Conservation (phyloP, 257 asterid genomes). For the Schizonepeta tenuifolia region DNA sequence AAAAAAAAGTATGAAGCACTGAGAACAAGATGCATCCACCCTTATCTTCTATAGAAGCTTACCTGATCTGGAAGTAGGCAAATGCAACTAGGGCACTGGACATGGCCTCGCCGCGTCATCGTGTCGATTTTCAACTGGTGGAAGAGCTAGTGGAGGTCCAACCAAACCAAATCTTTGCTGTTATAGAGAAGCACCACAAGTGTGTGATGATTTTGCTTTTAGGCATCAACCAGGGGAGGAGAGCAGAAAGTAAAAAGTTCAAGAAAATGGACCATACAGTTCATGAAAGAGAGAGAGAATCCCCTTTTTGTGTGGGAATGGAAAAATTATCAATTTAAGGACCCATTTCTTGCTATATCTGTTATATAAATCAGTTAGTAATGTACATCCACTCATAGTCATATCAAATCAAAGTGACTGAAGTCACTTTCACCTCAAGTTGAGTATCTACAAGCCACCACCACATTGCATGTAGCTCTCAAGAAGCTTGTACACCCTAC, state of each 20-base stretch:
- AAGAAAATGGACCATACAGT: slow-evolving; percentile 23
- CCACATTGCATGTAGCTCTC: slow-evolving; percentile 28
- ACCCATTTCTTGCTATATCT: slow-evolving; percentile 28
- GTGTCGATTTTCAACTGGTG: slow-evolving; percentile 7
- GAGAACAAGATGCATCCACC: background rate
- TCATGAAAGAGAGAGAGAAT: background rate
- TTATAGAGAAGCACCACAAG: slow-evolving; percentile 18
- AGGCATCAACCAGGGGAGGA: slow-evolving; percentile 16
- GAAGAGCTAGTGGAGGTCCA: slow-evolving; percentile 14
- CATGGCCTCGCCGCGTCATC: background rate
- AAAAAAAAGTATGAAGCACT: background rate
- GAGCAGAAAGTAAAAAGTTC: background rate
- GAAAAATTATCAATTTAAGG: slow-evolving; percentile 25
- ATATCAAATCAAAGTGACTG: slow-evolving; percentile 26
- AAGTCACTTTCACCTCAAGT: slow-evolving; percentile 35
- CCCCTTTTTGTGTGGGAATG: slow-evolving; percentile 13
- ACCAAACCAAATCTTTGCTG: background rate
- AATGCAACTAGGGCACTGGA: slow-evolving; percentile 14
- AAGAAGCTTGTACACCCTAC: slow-evolving; percentile 19
- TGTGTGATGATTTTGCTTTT: slow-evolving; percentile 1
- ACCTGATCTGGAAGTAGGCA: background rate
- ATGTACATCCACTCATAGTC: slow-evolving; percentile 38
- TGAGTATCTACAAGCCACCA: slow-evolving; percentile 39
- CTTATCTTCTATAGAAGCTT: background rate
- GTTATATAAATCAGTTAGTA: slow-evolving; percentile 33